Evolutionary conservation across 768 basidiomycete genomes (phyloP).

Genomic region (Gloeophyllum trabeum): DNA sequence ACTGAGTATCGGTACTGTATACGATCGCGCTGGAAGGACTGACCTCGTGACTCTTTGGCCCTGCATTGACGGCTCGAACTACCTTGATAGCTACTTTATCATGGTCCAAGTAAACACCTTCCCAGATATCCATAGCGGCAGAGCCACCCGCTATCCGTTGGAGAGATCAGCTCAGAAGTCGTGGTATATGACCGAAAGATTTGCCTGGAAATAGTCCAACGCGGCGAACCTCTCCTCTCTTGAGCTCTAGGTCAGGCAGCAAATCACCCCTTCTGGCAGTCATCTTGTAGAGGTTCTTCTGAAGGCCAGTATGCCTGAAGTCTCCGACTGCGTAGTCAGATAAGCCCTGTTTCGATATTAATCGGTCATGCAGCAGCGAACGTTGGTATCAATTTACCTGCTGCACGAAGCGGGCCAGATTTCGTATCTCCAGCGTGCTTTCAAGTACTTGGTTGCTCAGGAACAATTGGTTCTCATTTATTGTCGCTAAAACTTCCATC

Average conservation of each 20-base stretch:
- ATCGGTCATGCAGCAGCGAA: too few species aligned
- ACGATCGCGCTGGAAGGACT: background rate
- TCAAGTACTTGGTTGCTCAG: slow-evolving; percentile 19
- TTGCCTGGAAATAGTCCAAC: slow-evolving; percentile 36
- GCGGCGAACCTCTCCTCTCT: slow-evolving; percentile 39
- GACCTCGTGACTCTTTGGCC: background rate
- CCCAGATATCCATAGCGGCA: slow-evolving; percentile 42
- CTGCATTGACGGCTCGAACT: slow-evolving; percentile 32
- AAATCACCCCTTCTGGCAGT: slow-evolving; percentile 33
- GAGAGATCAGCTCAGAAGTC: too few species aligned
- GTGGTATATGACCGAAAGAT: too few species aligned
- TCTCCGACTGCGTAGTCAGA: background rate
- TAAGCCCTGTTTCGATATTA: too few species aligned
- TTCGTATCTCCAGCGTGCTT: too few species aligned
- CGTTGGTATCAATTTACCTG: too few species aligned
- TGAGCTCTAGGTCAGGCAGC: slow-evolving; percentile 37
- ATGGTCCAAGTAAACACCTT: slow-evolving; percentile 39
- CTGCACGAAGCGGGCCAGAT: too few species aligned
- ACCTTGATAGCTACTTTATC: slow-evolving; percentile 50
- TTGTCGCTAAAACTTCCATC: slow-evolving; percentile 29
- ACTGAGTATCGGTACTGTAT: background rate
- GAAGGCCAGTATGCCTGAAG: slow-evolving; percentile 24
- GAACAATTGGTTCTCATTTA: slow-evolving; percentile 26
- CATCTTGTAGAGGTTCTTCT: slow-evolving; percentile 37
- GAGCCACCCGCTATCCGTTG: too few species aligned